phyloP scores from a whole-genome alignment of 2,329 filamentous ascomycete species.

The Colletotrichum tamarilloi region DNA sequence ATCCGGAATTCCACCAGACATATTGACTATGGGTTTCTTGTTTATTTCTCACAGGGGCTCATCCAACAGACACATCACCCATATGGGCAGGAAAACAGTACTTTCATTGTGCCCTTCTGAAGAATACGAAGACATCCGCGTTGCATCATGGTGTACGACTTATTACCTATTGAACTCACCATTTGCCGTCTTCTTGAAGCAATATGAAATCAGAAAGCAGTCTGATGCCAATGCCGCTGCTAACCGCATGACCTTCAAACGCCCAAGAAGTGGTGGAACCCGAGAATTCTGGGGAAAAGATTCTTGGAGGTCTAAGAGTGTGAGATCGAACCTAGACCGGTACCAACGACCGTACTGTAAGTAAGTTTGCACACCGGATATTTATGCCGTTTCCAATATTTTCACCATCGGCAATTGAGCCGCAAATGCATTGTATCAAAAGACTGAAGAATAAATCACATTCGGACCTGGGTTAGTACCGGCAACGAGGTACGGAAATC shows the following conservation, averaged over 20 bases:
- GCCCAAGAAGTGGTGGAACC: not conserved
- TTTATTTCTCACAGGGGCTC: too few species aligned
- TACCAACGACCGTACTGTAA: not conserved
- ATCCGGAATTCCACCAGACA: too few species aligned
- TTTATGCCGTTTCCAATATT: not conserved
- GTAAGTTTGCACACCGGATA: not conserved
- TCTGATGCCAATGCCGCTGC: not conserved
- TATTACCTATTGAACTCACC: too few species aligned
- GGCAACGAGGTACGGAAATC: conserved; percentile 17
- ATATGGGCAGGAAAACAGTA: too few species aligned
- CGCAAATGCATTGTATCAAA: not conserved
- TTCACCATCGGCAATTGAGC: not conserved
- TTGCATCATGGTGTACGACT: too few species aligned
- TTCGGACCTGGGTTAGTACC: not conserved
- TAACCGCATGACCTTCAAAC: not conserved
- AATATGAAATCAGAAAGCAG: not conserved
- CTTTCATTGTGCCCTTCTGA: too few species aligned
- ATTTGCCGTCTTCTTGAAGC: too few species aligned
- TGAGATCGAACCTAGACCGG: not conserved
- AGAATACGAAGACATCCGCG: too few species aligned
- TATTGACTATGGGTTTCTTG: too few species aligned
- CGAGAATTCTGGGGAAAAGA: too few species aligned
- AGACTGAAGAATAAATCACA: not conserved
- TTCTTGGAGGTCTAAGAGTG: not conserved
- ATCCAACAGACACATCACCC: too few species aligned